Evolutionary conservation across 139 green algal species (phyloP), one percentile per base, ranked within the genome.

Genomic region (Tetradesmus lagerheimii): DNA sequence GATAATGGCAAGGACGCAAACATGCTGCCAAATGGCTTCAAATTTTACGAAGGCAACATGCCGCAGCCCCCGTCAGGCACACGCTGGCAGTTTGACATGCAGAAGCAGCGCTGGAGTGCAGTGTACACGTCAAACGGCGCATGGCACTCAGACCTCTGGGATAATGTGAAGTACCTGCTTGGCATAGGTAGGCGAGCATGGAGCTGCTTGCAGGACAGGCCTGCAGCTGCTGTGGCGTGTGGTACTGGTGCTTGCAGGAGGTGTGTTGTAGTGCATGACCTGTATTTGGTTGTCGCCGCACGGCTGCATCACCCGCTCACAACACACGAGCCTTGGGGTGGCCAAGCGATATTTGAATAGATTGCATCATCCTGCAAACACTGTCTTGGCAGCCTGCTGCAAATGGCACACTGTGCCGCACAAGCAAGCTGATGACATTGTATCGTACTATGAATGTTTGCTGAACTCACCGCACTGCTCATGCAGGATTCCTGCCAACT

Each of bases 101-200:
- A 57, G 71, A 75, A 25, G 27, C 86, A 90, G 35, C 23, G 27
- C 35, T 84, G 74, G 86, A 14, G 4, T 41, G 86, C 74, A 39
- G n/a, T 35, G 11, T 41, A 35, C 25, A 84, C 18, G 0, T 34
- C 15, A 1, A 77, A 75, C 29, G 45, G 71, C 6, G 29, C 4
- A 4, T 34, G 15, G 31, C 35, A 67, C 20, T 41, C 29, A 1
- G 74, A 85, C 9, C 74, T 90, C 2, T 29, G 3, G 29, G 86
- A 85, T 62, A 75, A 45, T 27, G 23, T 35, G 16, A 90, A 84
- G 74, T 90, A 90, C 47, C 37, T 90, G n/a, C 74, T 83, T 37
- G 86, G 75, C 31, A 89, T 71, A 71, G 57, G 57, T 71, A n/a
- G 25, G 57, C 1, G 23, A 31, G 23, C 20, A n/a, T 6, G 57